Base-by-base conservation (phyloP, 1,284 basidiomycete species). In the Irpex lacteus region DNA sequence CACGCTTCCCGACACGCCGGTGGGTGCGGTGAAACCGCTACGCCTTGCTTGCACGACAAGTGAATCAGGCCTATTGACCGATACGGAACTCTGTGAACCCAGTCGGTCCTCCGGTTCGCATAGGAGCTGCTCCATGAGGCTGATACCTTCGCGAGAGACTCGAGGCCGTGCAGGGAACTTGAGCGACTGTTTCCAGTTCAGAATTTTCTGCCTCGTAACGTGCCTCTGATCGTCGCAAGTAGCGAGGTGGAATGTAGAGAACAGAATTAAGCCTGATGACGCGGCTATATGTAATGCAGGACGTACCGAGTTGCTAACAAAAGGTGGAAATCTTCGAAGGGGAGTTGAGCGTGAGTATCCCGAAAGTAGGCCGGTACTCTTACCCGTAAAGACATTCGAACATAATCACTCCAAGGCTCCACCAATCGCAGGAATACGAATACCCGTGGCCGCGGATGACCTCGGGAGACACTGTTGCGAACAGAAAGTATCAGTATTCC, bases 381-480 rank as follows among this genome's bases (percentile, higher is more conserved):
- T 74, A 92, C 90, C 93, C 94, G 71, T 94, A 96, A 72, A 96
- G 80, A 73, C 92, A 95, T 76, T 95, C 93, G 71, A 89, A 94
- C 86, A 95, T 90, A 74, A 98, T 97, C 61, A 97, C 91, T 21
- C 96, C 96, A 58, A 98, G 83, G 74, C 93, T 95, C 96, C 97
- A 98, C 96, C 96, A 98, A 74, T 98, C 96, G 74, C 95, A 98
- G 40, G 91, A 92, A 77, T 94, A 96, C 57, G 93, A 90, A 77
- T 98, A 98, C 26, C 96, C 96, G 72, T 92, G 90, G 18, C 91
- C 91, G 71, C 95, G 87, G 70, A 99, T 94, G 50, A 98, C 96
- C 75, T 98, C 97, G 37, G 95, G 95, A 8, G 94, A 95, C 94
- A 94, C 92, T 90, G 76, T 71, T 68, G 72, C 15, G 73, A 64